These are phyloP conservation scores for Dothistroma pini DNA, from an alignment of 2,329 filamentous ascomycete species.

Conservation along the genomic window DNA sequence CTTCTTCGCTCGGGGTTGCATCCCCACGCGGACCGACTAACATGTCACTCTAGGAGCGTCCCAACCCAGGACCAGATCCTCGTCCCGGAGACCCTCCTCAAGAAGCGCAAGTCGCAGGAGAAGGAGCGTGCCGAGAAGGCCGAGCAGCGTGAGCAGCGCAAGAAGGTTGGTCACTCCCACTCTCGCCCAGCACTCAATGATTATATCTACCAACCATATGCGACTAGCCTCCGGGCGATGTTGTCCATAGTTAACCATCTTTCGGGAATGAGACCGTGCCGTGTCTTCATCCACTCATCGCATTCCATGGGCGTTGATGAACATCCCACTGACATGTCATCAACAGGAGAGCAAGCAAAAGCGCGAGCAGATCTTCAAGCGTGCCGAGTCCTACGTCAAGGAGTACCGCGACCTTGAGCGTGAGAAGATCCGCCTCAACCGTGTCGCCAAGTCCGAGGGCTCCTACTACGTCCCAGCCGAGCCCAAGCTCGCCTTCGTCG, in stretches of 20 bases:
- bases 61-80: constrained; percentile 93
- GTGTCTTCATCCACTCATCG: constrained; percentile 39
- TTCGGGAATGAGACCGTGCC: constrained; percentile 81
- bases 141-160: constrained; percentile 55
- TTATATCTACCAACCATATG: constrained; percentile 73
- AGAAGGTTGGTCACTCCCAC: constrained; percentile 66
- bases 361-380: constrained; percentile 98
- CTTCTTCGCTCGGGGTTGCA: constrained; percentile 78
- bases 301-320: constrained; percentile 10
- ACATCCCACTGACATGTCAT: constrained; percentile 36
- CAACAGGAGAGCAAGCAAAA: constrained; percentile 95
- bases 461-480: constrained; percentile 93
- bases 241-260: constrained; percentile 99
- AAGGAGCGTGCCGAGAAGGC: constrained; percentile 90
- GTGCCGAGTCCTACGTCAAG: constrained; percentile 99
- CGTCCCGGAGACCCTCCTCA: constrained; percentile 98
- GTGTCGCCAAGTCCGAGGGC: constrained; percentile 86
- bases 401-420: constrained; percentile 98
- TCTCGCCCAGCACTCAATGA: constrained; percentile 56
- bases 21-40: constrained; percentile 67
- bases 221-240: constrained; percentile 93
- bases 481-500: constrained; percentile 93
- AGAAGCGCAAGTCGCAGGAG: constrained; percentile 99
- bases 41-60: constrained; percentile 65
- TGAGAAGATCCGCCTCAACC: constrained; percentile 92